phyloP scores from a whole-genome alignment of 495 filamentous ascomycete genomes.

The Podospora sp. region DNA sequence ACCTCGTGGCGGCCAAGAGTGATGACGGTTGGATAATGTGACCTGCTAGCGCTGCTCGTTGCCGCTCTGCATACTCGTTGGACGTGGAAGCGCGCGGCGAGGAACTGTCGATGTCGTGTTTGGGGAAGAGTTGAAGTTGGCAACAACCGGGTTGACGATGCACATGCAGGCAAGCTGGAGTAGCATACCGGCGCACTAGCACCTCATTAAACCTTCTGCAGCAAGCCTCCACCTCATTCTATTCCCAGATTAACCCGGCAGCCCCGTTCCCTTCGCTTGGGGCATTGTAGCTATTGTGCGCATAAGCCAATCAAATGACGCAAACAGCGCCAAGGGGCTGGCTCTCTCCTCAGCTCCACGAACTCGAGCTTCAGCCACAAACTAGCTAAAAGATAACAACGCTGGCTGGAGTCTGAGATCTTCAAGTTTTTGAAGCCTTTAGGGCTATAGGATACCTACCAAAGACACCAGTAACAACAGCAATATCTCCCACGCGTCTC shows the following conservation, averaged over 20 bases:
- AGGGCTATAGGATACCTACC: not conserved
- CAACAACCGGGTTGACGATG: not conserved
- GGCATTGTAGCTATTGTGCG: not conserved
- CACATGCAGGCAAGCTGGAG: constrained; percentile 13
- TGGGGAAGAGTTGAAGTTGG: not conserved
- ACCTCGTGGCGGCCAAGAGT: constrained; percentile 18
- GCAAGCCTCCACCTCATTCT: constrained; percentile 12
- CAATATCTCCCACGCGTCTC: not conserved
- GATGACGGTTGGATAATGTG: constrained; percentile 18
- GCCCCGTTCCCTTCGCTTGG: not conserved
- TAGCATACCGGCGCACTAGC: constrained; percentile 2
- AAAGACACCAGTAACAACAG: not conserved
- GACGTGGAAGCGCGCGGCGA: constrained; percentile 22
- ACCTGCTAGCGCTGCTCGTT: constrained; percentile 27
- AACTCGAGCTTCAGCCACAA: constrained; percentile 13
- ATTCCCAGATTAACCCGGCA: constrained; percentile 10
- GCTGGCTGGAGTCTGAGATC: not conserved
- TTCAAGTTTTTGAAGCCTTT: not conserved
- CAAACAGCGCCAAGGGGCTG: constrained; percentile 9
- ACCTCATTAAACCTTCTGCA: constrained; percentile 21
- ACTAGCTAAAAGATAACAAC: not conserved
- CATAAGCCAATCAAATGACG: constrained; percentile 13
- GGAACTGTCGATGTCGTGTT: not conserved
- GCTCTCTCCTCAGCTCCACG: not conserved
- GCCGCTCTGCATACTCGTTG: constrained; percentile 25